Evolutionary conservation across 495 filamentous ascomycete genomes (phyloP).

Genomic region (Trypethelium eluteriae): DNA sequence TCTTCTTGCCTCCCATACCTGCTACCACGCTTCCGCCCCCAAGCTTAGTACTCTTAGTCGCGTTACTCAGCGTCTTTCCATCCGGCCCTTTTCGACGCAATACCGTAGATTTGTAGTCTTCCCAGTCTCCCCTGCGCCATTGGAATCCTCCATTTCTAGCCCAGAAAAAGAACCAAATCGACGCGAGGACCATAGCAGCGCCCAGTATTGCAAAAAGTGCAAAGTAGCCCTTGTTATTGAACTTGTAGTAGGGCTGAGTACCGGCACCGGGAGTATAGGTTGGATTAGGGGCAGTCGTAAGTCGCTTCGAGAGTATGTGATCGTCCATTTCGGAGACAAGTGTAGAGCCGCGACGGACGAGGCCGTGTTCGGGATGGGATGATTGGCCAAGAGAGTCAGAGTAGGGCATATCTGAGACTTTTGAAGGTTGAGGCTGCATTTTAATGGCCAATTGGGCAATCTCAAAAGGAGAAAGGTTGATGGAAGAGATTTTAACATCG

Average conservation of each 20-base stretch:
- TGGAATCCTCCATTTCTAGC: slow-evolving; percentile 90
- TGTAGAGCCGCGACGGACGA: not conserved
- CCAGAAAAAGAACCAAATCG: slow-evolving; percentile 98
- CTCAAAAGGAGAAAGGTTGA: slow-evolving; percentile 20
- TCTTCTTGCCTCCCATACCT: slow-evolving; percentile 22
- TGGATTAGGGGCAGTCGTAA: slow-evolving; percentile 8
- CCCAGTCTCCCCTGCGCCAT: slow-evolving; percentile 82
- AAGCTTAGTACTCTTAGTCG: slow-evolving; percentile 70
- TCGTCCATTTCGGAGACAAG: slow-evolving; percentile 8
- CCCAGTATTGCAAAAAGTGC: slow-evolving; percentile 80
- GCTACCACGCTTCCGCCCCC: slow-evolving; percentile 67
- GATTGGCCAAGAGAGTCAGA: not conserved
- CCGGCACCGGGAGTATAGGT: slow-evolving; percentile 43
- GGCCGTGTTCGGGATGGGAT: not conserved
- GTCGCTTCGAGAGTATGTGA: slow-evolving; percentile 13
- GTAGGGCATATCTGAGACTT: not conserved
- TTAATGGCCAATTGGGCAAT: slow-evolving; percentile 15
- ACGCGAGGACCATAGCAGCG: slow-evolving; percentile 62
- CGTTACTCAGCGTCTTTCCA: slow-evolving; percentile 70
- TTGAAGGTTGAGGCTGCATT: not conserved
- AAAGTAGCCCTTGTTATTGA: slow-evolving; percentile 79
- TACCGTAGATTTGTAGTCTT: slow-evolving; percentile 95
- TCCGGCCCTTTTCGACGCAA: slow-evolving; percentile 86
- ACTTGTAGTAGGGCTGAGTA: slow-evolving; percentile 52
- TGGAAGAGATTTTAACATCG: slow-evolving; percentile 11